Base-by-base conservation (phyloP, 2,329 filamentous ascomycete species). In the Cytospora schulzeri region DNA sequence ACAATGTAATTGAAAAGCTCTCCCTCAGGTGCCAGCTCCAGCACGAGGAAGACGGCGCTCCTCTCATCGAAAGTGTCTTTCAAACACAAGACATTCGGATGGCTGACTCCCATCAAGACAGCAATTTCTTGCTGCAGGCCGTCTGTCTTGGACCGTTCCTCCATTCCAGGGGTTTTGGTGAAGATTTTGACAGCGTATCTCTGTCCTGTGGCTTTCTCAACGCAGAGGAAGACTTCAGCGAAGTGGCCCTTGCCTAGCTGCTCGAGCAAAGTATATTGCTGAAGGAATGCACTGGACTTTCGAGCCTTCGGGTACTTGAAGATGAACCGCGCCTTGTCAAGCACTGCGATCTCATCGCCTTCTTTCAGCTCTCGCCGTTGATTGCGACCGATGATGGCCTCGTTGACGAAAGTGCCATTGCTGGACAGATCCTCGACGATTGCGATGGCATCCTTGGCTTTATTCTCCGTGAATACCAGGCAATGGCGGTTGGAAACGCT, bases 1-100 rank as follows among this genome's bases (percentile, higher is more conserved):
- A 97, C 90, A 67, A 99, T 97, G 78, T 88, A 89, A 74, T 98
- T 97, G 83, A 99, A 99, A 17, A 99, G 81, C 77, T 99, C 96
- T 71, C 95, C 95, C 76, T 97, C 93, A 0, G 92, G 83, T 2
- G 94, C 94, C 70, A 98, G 83, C 75, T 99, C 95, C 57, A 98
- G 79, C 14, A 99, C 89, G 51, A 99, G 81, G 74, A 97, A 98
- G 24, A 97, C 92, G 1, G 91, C 92, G 70, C 95, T 92, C 57
- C 85, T 85, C 75, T 99, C 95, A 72, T 96, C 91, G 74, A 97
- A 99, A 0, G 93, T 97, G 69, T 97, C 93, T 76, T 96, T 97
- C 62, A 99, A 81, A 74, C 93, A 97, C 17, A 99, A 82, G 60
- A 99, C 85, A 69, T 96, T 95, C 4, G 93, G 91, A 76, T 99